phyloP scores from a whole-genome alignment of 176 grass and related monocot genomes.

The Eleusine coracana region DNA sequence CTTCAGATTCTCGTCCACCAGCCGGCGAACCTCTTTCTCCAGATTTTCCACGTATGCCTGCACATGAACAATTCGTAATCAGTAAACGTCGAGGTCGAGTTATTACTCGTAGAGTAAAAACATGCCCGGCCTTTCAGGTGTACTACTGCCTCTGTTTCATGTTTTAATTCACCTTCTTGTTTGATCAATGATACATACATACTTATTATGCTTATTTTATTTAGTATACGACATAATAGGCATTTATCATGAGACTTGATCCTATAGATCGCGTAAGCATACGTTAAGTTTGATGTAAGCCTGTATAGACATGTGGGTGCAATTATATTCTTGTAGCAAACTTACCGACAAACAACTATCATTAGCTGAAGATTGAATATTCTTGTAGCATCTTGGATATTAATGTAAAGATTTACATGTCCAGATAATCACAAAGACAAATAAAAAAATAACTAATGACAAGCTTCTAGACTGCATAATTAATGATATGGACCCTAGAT shows the following conservation, averaged over 20 bases:
- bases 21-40: constrained; percentile 52
- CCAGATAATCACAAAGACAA: background rate
- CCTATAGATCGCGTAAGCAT: background rate
- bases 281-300: constrained; percentile 1
- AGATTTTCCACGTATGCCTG: constrained; percentile 63
- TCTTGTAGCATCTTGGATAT: background rate
- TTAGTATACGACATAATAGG: background rate
- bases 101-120: background rate
- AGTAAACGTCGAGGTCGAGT: background rate
- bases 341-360: background rate
- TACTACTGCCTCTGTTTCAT: background rate
- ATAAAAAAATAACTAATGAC: background rate
- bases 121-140: background rate
- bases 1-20: constrained; percentile 59
- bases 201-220: background rate
- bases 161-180: background rate
- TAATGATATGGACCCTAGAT: background rate
- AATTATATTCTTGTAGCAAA: background rate
- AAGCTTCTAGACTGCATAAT: background rate
- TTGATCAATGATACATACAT: background rate
- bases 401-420: background rate
- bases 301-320: background rate
- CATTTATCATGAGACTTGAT: background rate
- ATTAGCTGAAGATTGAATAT: background rate
- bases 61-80: background rate